Evolutionary conservation across 2,329 filamentous ascomycete species (phyloP).

Genomic region (Zalaria obscura): DNA sequence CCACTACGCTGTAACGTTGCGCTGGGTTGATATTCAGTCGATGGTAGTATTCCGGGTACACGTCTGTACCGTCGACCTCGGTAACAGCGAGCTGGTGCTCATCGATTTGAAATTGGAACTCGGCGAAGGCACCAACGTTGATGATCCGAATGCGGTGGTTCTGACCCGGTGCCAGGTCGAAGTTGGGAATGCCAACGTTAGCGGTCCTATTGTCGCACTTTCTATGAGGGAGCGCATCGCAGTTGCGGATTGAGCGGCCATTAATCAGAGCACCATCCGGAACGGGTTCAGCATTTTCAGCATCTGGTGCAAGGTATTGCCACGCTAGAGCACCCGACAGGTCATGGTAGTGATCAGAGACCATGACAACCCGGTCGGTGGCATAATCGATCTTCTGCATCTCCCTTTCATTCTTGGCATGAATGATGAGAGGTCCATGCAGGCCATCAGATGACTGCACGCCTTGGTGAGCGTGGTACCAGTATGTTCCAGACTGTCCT

Average conservation of each 20-base stretch:
- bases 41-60: constrained; percentile 40
- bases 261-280: constrained; percentile 30
- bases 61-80: constrained; percentile 52
- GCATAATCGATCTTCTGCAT: constrained; percentile 27
- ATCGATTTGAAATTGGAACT: constrained; percentile 53
- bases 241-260: constrained; percentile 23
- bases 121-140: constrained; percentile 50
- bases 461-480: constrained; percentile 49
- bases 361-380: constrained; percentile 45
- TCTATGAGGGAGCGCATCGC: constrained; percentile 19
- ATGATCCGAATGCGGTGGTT: constrained; percentile 46
- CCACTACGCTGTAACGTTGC: constrained; percentile 53
- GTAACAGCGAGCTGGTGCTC: constrained; percentile 47
- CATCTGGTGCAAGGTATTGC: constrained; percentile 36
- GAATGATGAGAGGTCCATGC: constrained; percentile 46
- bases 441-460: constrained; percentile 47
- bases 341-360: constrained; percentile 57
- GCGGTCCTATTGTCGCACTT: constrained; percentile 20
- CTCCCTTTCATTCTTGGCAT: constrained; percentile 32
- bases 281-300: constrained; percentile 43
- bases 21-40: constrained; percentile 51
- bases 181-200: constrained; percentile 14
- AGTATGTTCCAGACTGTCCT: constrained; percentile 32
- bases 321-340: constrained; percentile 31
- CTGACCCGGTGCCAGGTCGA: constrained; percentile 26